These are phyloP conservation scores for Notholithocarpus densiflorus DNA, from an alignment of 306 rosid genomes.

Conservation along the genomic window DNA sequence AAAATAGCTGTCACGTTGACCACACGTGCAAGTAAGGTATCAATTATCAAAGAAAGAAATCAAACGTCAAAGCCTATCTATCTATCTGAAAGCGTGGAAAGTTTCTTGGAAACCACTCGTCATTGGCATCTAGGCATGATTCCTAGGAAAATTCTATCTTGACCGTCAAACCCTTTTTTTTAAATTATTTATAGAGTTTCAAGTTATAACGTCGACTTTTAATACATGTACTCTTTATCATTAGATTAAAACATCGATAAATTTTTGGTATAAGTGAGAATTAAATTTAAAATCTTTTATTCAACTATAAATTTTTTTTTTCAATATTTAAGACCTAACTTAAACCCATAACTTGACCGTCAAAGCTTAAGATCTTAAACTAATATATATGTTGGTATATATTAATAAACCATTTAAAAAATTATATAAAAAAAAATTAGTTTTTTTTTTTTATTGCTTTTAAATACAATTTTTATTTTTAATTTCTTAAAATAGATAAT, in stretches of 20 bases:
- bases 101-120: not conserved
- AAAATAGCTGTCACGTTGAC: not conserved
- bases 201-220: rapidly evolving
- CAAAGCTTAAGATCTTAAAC: no score
- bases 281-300: no score
- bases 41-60: not conserved
- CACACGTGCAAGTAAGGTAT: slow-evolving; percentile 35
- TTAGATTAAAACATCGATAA: rapidly evolving
- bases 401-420: no score
- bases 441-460: no score
- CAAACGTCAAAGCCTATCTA: slow-evolving; percentile 16
- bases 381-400: no score
- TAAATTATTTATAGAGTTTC: no score
- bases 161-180: not conserved
- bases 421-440: no score
- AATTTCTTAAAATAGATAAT: no score
- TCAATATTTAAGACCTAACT: no score
- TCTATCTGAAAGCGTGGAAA: not conserved
- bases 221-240: rapidly evolving
- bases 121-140: slow-evolving; percentile 21
- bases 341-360: no score
- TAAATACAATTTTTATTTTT: no score
- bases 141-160: not conserved
- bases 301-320: no score
- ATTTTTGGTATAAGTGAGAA: rapidly evolving